Evolutionary conservation across 176 grass and related monocot genomes (phyloP).

Genomic region (Otatea glauca): DNA sequence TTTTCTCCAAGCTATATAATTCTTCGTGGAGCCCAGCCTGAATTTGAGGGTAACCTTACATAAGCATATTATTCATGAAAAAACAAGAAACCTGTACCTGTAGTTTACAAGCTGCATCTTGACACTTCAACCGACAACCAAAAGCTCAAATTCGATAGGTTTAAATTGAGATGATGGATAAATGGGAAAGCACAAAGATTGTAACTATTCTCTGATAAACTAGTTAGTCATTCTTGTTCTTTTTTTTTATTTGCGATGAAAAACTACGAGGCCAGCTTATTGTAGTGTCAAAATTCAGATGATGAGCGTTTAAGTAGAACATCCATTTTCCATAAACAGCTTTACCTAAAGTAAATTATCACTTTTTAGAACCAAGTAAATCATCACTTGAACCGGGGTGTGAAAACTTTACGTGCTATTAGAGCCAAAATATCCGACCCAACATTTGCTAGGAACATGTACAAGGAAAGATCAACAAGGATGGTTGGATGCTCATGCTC

Average conservation of each 20-base stretch:
- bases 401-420: background rate
- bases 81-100: constrained; percentile 18
- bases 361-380: too few species aligned
- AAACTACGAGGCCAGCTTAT: background rate
- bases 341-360: background rate
- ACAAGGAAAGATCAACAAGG: background rate
- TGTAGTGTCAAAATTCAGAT: background rate
- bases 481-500: background rate
- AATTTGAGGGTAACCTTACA: constrained; percentile 24
- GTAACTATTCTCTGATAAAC: background rate
- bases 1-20: constrained; percentile 29
- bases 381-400: too few species aligned
- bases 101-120: constrained; percentile 14
- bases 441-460: background rate
- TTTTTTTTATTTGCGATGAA: background rate
- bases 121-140: constrained; percentile 39
- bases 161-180: background rate
- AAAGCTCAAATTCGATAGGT: background rate
- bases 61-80: background rate
- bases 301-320: background rate
- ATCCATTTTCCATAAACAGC: background rate
- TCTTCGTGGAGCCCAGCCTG: constrained; percentile 44
- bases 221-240: background rate
- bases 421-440: background rate
- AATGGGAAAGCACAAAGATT: background rate